phyloP scores from a whole-genome alignment of 2,329 filamentous ascomycete genomes.

The Penicillium sp. region DNA sequence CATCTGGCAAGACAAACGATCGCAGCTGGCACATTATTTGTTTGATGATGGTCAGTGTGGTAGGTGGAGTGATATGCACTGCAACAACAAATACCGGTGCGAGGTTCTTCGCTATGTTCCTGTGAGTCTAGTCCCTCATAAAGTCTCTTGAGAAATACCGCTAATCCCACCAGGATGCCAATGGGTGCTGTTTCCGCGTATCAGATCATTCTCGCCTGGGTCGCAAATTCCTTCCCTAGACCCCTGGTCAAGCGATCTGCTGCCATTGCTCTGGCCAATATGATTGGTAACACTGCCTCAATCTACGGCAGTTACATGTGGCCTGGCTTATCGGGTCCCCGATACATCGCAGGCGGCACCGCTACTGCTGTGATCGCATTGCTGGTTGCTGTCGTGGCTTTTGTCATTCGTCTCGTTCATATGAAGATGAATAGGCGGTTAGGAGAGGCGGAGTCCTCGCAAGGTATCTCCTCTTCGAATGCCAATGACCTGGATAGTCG shows the following conservation, averaged over 20 bases:
- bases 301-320: conserved; percentile 45
- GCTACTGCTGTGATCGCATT: conserved; percentile 38
- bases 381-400: conserved; percentile 35
- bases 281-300: conserved; percentile 40
- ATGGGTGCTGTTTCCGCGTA: conserved; percentile 52
- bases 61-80: conserved; percentile 58
- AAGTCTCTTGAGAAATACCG: background rate
- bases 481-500: conserved; percentile 7
- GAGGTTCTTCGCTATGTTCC: conserved; percentile 63
- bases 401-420: conserved; percentile 35
- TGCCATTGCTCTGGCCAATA: conserved; percentile 44
- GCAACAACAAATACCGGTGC: conserved; percentile 51
- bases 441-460: conserved; percentile 16
- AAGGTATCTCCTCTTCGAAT: background rate
- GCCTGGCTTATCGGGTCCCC: conserved; percentile 35
- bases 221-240: conserved; percentile 43
- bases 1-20: conserved; percentile 55
- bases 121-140: conserved; percentile 29
- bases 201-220: conserved; percentile 47
- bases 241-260: conserved; percentile 48
- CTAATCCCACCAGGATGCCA: conserved; percentile 44
- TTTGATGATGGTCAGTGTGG: conserved; percentile 53
- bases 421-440: conserved; percentile 36
- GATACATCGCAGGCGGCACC: conserved; percentile 38
- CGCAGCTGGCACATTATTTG: conserved; percentile 58